Evolutionary conservation across 2,329 filamentous ascomycete species (phyloP).

Genomic region (Penicillium corylophilum): DNA sequence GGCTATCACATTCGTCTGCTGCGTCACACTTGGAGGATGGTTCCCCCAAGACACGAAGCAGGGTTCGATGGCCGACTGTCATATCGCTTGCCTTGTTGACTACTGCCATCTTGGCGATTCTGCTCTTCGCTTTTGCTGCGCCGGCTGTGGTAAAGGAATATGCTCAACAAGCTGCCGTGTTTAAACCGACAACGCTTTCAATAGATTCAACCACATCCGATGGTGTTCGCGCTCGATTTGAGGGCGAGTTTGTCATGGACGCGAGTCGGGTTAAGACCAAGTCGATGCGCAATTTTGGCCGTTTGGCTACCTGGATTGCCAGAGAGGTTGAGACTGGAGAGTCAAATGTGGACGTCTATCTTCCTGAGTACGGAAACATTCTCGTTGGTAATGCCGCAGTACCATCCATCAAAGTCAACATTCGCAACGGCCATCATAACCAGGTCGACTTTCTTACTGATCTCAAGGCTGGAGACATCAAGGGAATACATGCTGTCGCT

Average conservation of each 20-base stretch:
- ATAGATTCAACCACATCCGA: conserved; percentile 79
- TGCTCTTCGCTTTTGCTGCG: conserved; percentile 75
- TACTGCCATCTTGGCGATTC: conserved; percentile 63
- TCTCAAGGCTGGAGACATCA: conserved; percentile 70
- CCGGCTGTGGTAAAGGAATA: conserved; percentile 82
- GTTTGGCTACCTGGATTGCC: conserved; percentile 76
- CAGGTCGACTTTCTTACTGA: conserved; percentile 76
- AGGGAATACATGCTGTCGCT: conserved; percentile 74
- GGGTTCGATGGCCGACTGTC: conserved; percentile 71
- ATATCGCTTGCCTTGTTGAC: conserved; percentile 70
- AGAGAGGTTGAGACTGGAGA: conserved; percentile 70
- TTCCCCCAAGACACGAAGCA: conserved; percentile 20
- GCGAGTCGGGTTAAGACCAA: conserved; percentile 70
- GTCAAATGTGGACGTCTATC: conserved; percentile 71
- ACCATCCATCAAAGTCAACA: conserved; percentile 71
- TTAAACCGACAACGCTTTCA: conserved; percentile 80
- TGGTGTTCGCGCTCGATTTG: conserved; percentile 75
- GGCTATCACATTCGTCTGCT: conserved; percentile 16
- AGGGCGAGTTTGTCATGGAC: conserved; percentile 80
- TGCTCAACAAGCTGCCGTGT: conserved; percentile 74
- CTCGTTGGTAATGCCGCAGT: conserved; percentile 74
- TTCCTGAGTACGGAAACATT: conserved; percentile 78
- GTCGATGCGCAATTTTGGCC: conserved; percentile 71
- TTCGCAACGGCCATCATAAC: conserved; percentile 76
- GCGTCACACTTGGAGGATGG: conserved; percentile 19